Conservation (phyloP, 2,329 filamentous ascomycete genomes). For the Aspergillus persii region DNA sequence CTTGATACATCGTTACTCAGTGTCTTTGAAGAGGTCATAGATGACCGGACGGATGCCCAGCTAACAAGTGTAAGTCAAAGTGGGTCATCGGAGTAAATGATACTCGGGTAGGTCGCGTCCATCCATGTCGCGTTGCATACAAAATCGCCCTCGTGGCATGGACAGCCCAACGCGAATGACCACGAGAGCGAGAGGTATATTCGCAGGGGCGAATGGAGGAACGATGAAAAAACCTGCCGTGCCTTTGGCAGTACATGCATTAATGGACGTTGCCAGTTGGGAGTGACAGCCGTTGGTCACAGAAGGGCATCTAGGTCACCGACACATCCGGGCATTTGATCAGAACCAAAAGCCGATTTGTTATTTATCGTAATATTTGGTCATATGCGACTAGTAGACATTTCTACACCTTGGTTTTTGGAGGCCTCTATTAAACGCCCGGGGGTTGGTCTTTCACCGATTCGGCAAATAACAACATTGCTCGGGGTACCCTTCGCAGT, state of each 20-base stretch:
- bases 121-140: background rate
- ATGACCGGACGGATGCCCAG: slow-evolving; percentile 1
- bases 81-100: slow-evolving; percentile 1
- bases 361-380: background rate
- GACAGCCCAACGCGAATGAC: background rate
- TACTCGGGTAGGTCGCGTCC: slow-evolving; percentile 1
- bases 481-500: background rate
- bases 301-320: background rate
- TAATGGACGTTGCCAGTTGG: background rate
- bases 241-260: background rate
- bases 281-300: background rate
- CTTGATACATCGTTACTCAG: too few relatives aligned
- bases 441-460: background rate
- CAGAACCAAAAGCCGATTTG: background rate
- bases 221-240: background rate
- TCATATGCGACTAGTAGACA: background rate
- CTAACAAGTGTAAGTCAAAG: background rate
- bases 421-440: background rate
- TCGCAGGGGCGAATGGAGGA: background rate
- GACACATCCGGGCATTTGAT: background rate
- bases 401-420: background rate
- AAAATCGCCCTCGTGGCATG: background rate
- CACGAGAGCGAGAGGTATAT: background rate
- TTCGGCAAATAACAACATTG: background rate
- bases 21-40: too few relatives aligned